phyloP scores from a whole-genome alignment of 768 basidiomycete genomes.

The Kwoniella heveanensis region DNA sequence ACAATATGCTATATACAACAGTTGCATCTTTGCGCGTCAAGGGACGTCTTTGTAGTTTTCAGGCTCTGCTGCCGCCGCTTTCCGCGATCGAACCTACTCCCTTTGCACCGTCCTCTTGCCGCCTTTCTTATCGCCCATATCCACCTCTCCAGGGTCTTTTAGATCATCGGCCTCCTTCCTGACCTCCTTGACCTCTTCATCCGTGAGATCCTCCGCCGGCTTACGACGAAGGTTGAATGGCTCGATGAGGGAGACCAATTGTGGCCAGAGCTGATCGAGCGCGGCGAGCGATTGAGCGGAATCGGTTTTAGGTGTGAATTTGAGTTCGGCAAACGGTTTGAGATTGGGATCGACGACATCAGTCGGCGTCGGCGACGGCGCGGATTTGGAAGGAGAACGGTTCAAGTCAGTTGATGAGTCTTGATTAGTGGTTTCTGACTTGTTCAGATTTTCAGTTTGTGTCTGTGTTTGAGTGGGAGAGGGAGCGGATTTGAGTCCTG shows the following conservation, averaged over 20 bases:
- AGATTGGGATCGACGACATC: not conserved
- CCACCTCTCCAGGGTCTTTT: constrained; percentile 37
- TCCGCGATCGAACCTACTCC: not conserved
- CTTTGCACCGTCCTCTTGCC: constrained; percentile 10
- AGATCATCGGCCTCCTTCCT: constrained; percentile 52
- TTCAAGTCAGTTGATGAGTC: constrained; percentile 16
- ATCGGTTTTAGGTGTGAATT: constrained; percentile 1
- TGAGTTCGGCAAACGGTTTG: not conserved
- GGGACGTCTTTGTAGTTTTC: not conserved
- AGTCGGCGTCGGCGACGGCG: not conserved
- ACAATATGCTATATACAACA: constrained; percentile 2
- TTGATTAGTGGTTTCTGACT: no score
- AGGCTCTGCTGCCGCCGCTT: not conserved
- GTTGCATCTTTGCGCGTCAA: not conserved
- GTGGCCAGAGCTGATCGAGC: constrained; percentile 56
- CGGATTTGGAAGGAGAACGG: constrained; percentile 6
- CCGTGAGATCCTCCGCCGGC: constrained; percentile 12
- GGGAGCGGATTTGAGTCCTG: constrained; percentile 24
- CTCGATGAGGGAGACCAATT: constrained; percentile 50
- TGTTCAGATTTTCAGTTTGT: no score
- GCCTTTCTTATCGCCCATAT: constrained; percentile 4
- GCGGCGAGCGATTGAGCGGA: constrained; percentile 26
- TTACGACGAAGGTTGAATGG: constrained; percentile 43
- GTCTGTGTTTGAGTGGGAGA: not conserved
- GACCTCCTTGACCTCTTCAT: constrained; percentile 40